phyloP scores from a whole-genome alignment of 2,329 filamentous ascomycete species.

The Fusarium newnesense region DNA sequence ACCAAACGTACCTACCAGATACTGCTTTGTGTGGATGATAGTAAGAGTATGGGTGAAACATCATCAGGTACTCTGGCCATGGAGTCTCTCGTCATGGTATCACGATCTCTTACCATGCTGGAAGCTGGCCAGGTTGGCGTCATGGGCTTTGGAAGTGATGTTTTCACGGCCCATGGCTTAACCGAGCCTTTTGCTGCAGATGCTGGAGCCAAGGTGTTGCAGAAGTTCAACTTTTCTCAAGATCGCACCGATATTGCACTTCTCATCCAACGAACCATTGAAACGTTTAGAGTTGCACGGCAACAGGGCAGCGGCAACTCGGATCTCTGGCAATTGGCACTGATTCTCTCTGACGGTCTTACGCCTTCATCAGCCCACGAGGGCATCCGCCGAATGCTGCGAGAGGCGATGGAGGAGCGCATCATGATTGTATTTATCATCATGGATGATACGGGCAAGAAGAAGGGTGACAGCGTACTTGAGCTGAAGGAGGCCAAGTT shows the following conservation, averaged over 20 bases:
- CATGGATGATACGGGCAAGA: slow-evolving; percentile 73
- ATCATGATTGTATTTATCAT: slow-evolving; percentile 99
- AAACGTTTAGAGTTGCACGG: slow-evolving; percentile 82
- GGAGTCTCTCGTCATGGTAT: slow-evolving; percentile 92
- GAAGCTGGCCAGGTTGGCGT: slow-evolving; percentile 95
- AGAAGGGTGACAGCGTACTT: slow-evolving; percentile 75
- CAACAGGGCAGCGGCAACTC: slow-evolving; percentile 64
- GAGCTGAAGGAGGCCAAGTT: slow-evolving; percentile 91
- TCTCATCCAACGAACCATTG: slow-evolving; percentile 80
- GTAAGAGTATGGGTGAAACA: slow-evolving; percentile 88
- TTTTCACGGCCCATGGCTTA: slow-evolving; percentile 88
- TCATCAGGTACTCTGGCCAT: slow-evolving; percentile 84
- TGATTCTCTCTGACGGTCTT: slow-evolving; percentile 93
- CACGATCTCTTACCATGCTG: slow-evolving; percentile 87
- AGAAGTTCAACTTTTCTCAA: slow-evolving; percentile 86
- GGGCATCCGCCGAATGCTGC: slow-evolving; percentile 80
- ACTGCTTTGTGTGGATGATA: slow-evolving; percentile 96
- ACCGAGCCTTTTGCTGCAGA: slow-evolving; percentile 79
- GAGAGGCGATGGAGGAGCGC: slow-evolving; percentile 89
- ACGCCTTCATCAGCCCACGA: slow-evolving; percentile 86
- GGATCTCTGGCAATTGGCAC: slow-evolving; percentile 94
- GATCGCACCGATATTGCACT: slow-evolving; percentile 85
- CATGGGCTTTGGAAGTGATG: slow-evolving; percentile 85
- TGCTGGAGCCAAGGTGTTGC: slow-evolving; percentile 84
- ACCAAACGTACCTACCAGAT: slow-evolving; percentile 97